phyloP scores from a whole-genome alignment of 1,139 yeast genomes.

The Debaryomyces robertsiae region DNA sequence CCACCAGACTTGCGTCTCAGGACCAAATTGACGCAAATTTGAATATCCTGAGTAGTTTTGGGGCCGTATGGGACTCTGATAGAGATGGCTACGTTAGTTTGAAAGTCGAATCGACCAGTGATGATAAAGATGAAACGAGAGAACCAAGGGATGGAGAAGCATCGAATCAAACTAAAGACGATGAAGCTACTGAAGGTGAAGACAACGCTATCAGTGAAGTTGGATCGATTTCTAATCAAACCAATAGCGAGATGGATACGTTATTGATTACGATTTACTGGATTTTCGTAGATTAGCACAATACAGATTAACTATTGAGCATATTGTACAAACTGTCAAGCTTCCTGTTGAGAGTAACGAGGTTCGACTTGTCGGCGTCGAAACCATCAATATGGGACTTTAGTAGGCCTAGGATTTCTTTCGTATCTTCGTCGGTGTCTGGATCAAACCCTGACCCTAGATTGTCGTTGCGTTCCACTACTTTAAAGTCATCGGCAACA shows the following conservation, averaged over 20 bases:
- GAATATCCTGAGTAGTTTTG: constrained; percentile 29
- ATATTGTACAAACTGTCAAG: constrained; percentile 30
- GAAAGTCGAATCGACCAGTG: constrained; percentile 15
- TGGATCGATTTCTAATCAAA: neutral
- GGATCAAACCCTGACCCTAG: constrained; percentile 25
- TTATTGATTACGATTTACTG: constrained; percentile 34
- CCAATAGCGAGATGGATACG: neutral
- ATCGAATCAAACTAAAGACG: neutral
- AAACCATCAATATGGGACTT: constrained; percentile 23
- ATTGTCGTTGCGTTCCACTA: constrained; percentile 1
- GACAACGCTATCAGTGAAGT: neutral
- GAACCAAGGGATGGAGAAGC: neutral
- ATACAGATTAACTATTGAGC: constrained; percentile 19
- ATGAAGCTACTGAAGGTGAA: neutral
- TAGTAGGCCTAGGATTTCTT: constrained; percentile 22
- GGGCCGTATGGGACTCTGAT: constrained; percentile 43
- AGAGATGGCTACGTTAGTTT: constrained; percentile 41
- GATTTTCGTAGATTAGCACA: constrained; percentile 27
- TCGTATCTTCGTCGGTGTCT: constrained; percentile 27
- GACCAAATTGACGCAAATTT: constrained; percentile 21
- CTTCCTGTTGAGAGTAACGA: constrained; percentile 28
- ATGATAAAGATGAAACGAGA: constrained; percentile 9
- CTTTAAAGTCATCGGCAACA: constrained; percentile 11
- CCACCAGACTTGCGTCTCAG: constrained; percentile 23
- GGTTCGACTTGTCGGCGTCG: constrained; percentile 20